phyloP scores from a whole-genome alignment of 495 filamentous ascomycete species.

The Neurospora pannonica region DNA sequence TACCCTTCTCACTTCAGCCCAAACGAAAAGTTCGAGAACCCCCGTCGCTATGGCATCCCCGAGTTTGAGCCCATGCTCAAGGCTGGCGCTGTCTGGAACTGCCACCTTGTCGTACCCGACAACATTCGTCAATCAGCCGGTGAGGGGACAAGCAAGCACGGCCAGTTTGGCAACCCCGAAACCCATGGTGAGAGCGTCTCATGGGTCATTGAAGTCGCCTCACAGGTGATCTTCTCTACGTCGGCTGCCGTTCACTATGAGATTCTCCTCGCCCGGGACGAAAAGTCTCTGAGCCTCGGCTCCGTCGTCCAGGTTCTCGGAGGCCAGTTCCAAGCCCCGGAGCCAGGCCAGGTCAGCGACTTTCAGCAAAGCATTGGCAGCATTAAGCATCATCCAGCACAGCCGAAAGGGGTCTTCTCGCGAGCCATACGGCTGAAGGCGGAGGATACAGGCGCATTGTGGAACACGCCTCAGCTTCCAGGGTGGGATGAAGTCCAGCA shows the following conservation, averaged over 20 bases:
- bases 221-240: slow-evolving; percentile 83
- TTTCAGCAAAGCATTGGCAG: slow-evolving; percentile 47
- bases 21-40: slow-evolving; percentile 57
- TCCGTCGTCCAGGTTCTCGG: slow-evolving; percentile 40
- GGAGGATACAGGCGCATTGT: slow-evolving; percentile 80
- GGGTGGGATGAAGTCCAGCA: slow-evolving; percentile 40
- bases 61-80: slow-evolving; percentile 96
- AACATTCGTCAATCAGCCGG: slow-evolving; percentile 43
- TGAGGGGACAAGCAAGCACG: slow-evolving; percentile 20
- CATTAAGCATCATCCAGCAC: slow-evolving; percentile 32
- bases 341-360: slow-evolving; percentile 63
- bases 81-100: slow-evolving; percentile 77
- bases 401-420: slow-evolving; percentile 69
- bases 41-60: slow-evolving; percentile 55
- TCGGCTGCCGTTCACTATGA: slow-evolving; percentile 88
- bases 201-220: slow-evolving; percentile 87
- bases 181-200: slow-evolving; percentile 47
- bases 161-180: slow-evolving; percentile 27
- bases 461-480: slow-evolving; percentile 81
- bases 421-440: slow-evolving; percentile 63
- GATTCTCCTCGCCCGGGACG: slow-evolving; percentile 73
- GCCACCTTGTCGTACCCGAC: slow-evolving; percentile 66
- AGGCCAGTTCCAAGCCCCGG: slow-evolving; percentile 32
- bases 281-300: slow-evolving; percentile 63
- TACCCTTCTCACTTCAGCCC: slow-evolving; percentile 75